Evolutionary conservation across 176 grass and related monocot species (phyloP), one percentile per base, ranked within the genome.

Genomic region (Oryza australiensis): DNA sequence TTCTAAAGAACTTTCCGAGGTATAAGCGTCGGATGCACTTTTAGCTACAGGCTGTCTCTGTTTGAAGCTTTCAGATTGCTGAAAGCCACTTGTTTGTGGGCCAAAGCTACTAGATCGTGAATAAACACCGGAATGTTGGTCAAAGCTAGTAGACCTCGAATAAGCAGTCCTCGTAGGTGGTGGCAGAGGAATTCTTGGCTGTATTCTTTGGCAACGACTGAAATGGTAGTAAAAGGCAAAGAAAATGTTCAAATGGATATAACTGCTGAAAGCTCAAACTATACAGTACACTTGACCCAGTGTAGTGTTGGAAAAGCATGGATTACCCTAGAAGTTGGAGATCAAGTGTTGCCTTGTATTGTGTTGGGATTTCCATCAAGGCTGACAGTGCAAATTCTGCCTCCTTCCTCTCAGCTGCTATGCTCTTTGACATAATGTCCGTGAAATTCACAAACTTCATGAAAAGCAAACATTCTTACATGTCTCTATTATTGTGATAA

Each of bases 401-500:
- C 74, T 98, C 96, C 73, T 98, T 98, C 72, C 89, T 89, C 9
- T 94, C 91, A 76, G 87, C 40, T 40, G 93, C 82, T 82, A 93
- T 95, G 82, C 76, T 93, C 86, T 91, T 93, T 15, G 96, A 90
- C 96, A 98, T 98, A 68, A 98, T 98, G 64, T 98, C 93, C 0
- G 91, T 98, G 73, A 95, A 98, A 91, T 98, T 98, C 72, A 98
- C 96, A 88, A 98, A 98, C 96, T 98, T 88, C 80, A 90, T 42
- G 48, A 82, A 82, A 86, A 70, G 83, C 4, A 75, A 84, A 68
- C 57, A 40, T 80, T 75, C 27, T 76, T 62, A 10, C 66, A 86
- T 20, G 2, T 10, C 22, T 63, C 26, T 62, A 12, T 68, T 45
- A 76, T 63, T 66, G 12, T 13, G 24, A 75, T 57, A 60, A 23